Evolutionary conservation across 176 grass and related monocot species (phyloP).

Genomic region (Musa beccarii): DNA sequence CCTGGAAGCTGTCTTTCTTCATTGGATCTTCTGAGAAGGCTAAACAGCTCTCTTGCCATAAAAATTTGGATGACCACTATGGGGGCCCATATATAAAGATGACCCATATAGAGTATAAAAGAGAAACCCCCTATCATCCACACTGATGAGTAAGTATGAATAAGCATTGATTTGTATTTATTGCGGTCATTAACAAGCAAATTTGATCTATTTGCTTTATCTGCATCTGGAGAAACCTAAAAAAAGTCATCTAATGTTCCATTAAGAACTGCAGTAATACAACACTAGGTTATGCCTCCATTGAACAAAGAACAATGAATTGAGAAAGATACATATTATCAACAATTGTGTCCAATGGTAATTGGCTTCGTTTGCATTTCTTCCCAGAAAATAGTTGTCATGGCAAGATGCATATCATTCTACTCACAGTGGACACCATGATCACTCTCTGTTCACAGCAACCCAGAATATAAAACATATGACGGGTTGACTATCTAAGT

Average conservation of each 20-base stretch:
- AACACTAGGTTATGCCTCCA: background rate
- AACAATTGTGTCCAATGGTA: background rate
- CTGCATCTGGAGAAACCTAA: constrained; percentile 58
- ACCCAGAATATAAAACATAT: background rate
- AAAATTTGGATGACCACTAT: constrained; percentile 96
- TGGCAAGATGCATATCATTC: background rate
- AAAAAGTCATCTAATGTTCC: constrained; percentile 9
- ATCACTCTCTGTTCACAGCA: background rate
- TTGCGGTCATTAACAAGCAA: constrained; percentile 84
- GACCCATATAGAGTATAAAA: constrained; percentile 76
- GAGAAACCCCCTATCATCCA: constrained; percentile 90
- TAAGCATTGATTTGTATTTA: constrained; percentile 98
- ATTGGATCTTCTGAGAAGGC: constrained; percentile 70
- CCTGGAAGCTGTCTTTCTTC: constrained; percentile 89
- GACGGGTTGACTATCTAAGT: background rate
- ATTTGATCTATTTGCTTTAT: constrained; percentile 50
- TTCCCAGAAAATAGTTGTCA: background rate
- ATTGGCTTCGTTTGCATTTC: background rate
- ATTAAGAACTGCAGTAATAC: background rate
- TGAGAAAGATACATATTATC: background rate
- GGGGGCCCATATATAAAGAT: constrained; percentile 97
- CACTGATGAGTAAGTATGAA: constrained; percentile 85
- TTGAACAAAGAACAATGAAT: background rate
- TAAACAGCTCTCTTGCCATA: constrained; percentile 96
- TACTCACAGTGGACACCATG: background rate